phyloP scores from a whole-genome alignment of 1,284 basidiomycete genomes.

The Ceratobasidium sp. region DNA sequence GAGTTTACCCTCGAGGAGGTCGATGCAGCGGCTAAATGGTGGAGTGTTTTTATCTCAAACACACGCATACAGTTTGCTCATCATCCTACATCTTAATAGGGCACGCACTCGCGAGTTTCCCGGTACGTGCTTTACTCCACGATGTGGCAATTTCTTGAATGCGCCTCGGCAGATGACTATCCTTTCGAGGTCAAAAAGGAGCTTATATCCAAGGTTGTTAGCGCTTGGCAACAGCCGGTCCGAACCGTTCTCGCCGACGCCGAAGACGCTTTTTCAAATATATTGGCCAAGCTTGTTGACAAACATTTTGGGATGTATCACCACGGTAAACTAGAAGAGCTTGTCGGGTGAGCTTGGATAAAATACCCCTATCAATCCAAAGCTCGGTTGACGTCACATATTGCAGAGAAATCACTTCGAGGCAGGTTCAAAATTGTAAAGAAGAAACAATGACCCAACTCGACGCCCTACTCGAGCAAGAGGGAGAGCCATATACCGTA shows the following conservation, averaged over 20 bases:
- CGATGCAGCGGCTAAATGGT: constrained; percentile 24
- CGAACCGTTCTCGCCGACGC: constrained; percentile 64
- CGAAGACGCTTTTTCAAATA: constrained; percentile 58
- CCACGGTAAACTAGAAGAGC: constrained; percentile 65
- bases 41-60: background rate
- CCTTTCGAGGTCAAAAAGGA: constrained; percentile 71
- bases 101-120: constrained; percentile 41
- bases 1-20: constrained; percentile 26
- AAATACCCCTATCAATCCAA: background rate
- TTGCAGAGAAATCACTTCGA: constrained; percentile 7
- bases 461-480: constrained; percentile 22
- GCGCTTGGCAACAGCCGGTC: constrained; percentile 67
- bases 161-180: constrained; percentile 60
- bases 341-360: constrained; percentile 55
- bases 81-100: background rate
- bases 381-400: background rate
- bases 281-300: constrained; percentile 61
- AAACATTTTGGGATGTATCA: constrained; percentile 68
- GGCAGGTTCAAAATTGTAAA: constrained; percentile 7
- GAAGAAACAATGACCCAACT: constrained; percentile 15
- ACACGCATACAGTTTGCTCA: background rate
- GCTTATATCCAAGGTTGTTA: constrained; percentile 64
- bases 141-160: no score
- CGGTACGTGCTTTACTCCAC: no score
- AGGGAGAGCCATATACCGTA: constrained; percentile 13